phyloP scores from a whole-genome alignment of 2,329 filamentous ascomycete species.

The Exophiala lecanii-corni region DNA sequence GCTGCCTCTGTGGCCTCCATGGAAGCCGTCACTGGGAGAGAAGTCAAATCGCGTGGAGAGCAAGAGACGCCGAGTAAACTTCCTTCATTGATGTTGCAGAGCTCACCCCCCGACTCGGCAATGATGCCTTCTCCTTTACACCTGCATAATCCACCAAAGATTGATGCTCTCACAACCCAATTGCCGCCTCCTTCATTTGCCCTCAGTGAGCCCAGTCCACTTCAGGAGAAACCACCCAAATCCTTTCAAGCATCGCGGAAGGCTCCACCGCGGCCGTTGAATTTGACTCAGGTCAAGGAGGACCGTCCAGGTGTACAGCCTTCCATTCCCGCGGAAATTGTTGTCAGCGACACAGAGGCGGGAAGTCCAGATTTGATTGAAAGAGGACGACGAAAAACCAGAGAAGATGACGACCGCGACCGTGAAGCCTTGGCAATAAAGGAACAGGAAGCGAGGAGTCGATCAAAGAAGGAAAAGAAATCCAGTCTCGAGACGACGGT shows the following conservation, averaged over 20 bases:
- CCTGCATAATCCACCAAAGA: constrained; percentile 10
- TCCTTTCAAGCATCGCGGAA: constrained; percentile 64
- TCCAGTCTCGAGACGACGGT: constrained; percentile 46
- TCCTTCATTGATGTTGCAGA: constrained; percentile 1
- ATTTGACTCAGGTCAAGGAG: constrained; percentile 52
- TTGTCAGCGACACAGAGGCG: constrained; percentile 18
- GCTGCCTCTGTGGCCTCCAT: constrained; percentile 19
- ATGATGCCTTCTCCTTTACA: constrained; percentile 25
- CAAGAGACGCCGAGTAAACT: constrained; percentile 8
- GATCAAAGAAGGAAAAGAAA: constrained; percentile 67
- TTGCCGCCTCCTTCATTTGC: constrained; percentile 19
- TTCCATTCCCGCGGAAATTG: constrained; percentile 5
- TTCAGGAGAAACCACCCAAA: constrained; percentile 46
- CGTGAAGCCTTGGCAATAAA: constrained; percentile 64
- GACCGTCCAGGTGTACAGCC: constrained; percentile 8
- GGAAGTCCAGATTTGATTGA: constrained; percentile 38
- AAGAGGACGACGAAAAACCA: constrained; percentile 74
- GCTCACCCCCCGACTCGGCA: constrained; percentile 18
- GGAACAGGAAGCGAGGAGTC: constrained; percentile 65
- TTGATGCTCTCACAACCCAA: constrained; percentile 17
- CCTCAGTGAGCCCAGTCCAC: constrained; percentile 37
- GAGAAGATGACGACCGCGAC: constrained; percentile 79
- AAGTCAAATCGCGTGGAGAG: constrained; percentile 4
- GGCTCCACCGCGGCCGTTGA: constrained; percentile 76
- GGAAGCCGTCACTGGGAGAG: constrained; percentile 3